Evolutionary conservation across 805 yeast genomes (phyloP).

Genomic region (Nakazawaea sp.): DNA sequence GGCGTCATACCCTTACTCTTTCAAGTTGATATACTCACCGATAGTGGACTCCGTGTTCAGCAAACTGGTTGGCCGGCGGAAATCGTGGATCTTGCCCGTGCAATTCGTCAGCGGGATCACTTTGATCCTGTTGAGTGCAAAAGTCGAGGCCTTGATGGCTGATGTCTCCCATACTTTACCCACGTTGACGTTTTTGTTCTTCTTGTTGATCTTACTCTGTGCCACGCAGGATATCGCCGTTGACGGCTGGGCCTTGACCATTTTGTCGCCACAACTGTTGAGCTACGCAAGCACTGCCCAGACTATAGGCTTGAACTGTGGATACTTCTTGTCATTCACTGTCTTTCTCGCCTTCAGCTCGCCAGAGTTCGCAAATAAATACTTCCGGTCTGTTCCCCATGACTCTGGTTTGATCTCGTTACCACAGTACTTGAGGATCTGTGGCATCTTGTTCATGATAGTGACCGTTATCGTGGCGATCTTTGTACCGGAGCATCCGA

Average conservation of each 20-base stretch:
- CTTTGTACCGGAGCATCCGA: constrained; percentile 68
- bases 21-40: constrained; percentile 93
- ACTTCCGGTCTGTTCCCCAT: constrained; percentile 54
- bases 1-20: constrained; percentile 91
- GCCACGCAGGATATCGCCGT: constrained; percentile 99
- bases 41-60: constrained; percentile 83
- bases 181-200: constrained; percentile 63
- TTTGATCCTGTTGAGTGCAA: constrained; percentile 56
- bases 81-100: constrained; percentile 92
- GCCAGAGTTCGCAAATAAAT: constrained; percentile 86
- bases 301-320: constrained; percentile 89
- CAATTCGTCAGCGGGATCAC: constrained; percentile 74
- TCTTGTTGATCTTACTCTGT: constrained; percentile 74
- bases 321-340: constrained; percentile 88
- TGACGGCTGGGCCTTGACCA: constrained; percentile 97
- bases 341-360: constrained; percentile 87
- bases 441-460: constrained; percentile 67
- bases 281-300: constrained; percentile 97
- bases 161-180: constrained; percentile 44
- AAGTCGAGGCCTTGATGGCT: constrained; percentile 42
- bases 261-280: constrained; percentile 68
- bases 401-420: constrained; percentile 64
- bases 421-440: constrained; percentile 67
- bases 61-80: constrained; percentile 66
- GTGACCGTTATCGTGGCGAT: constrained; percentile 58